Conservation (phyloP, 192 early-diverging fungal genomes). For the Coemansia sp. region DNA sequence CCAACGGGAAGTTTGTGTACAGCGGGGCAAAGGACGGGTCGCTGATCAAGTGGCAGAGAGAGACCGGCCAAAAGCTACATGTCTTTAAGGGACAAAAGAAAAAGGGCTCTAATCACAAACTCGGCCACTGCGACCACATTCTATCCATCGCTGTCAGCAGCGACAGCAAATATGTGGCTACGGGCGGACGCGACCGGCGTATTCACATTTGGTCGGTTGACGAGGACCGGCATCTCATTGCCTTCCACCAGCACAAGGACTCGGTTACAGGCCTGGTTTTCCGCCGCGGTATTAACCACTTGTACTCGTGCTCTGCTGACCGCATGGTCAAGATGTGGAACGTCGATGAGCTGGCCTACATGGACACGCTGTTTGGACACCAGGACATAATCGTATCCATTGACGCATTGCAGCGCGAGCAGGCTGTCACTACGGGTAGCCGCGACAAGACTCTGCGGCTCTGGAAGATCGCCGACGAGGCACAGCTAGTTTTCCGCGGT, state of each 20-base stretch:
- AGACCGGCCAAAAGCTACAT: slow-evolving; percentile 68
- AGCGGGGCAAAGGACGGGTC: slow-evolving; percentile 91
- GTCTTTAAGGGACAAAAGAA: slow-evolving; percentile 78
- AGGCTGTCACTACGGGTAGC: slow-evolving; percentile 87
- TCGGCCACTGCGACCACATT: slow-evolving; percentile 78
- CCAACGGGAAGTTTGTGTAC: slow-evolving; percentile 70
- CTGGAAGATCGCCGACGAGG: slow-evolving; percentile 96
- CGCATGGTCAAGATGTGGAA: slow-evolving; percentile 98
- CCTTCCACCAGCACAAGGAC: slow-evolving; percentile 93
- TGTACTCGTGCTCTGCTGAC: slow-evolving; percentile 90
- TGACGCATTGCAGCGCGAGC: slow-evolving; percentile 82
- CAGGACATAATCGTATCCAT: slow-evolving; percentile 88
- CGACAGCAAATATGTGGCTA: slow-evolving; percentile 74
- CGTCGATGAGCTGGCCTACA: slow-evolving; percentile 84
- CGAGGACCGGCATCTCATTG: slow-evolving; percentile 70
- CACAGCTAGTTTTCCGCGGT: slow-evolving; percentile 90
- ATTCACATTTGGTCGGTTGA: slow-evolving; percentile 91
- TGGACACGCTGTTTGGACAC: slow-evolving; percentile 98
- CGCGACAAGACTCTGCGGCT: slow-evolving; percentile 88
- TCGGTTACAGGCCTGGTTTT: slow-evolving; percentile 84
- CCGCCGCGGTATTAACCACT: slow-evolving; percentile 69
- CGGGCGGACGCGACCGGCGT: slow-evolving; percentile 86
- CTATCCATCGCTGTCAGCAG: slow-evolving; percentile 71
- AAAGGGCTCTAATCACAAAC: slow-evolving; percentile 53
- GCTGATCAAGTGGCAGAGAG: slow-evolving; percentile 85